Evolutionary conservation across 768 basidiomycete genomes (phyloP), one percentile per base, ranked within the genome.

Genomic region (Dioszegia crocea): DNA sequence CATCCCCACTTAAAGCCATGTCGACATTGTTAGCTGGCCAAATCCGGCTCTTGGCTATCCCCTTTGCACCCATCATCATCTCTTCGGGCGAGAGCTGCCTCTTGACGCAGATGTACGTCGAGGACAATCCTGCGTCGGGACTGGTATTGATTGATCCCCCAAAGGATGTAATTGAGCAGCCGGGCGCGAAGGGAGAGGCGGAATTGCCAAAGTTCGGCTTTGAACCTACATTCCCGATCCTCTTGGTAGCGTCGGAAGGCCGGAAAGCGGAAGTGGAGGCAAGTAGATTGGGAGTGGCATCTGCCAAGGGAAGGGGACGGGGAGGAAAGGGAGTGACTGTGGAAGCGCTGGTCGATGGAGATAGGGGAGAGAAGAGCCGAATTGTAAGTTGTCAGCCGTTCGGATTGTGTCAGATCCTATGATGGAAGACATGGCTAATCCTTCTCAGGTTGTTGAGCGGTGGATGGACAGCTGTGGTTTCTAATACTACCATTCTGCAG

Each of bases 71-170:
- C 5, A 63, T 77, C 40, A n/a, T 77, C 30, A 60, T 77, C 31
- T 56, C 76, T 2, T 46, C 47, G 3, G 67, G 65, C 5, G 39
- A 40, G 19, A 62, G 61, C 10, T 80, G 84, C 55, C 77, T 87
- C 33, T 80, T 88, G 53, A 82, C 84, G 8, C 84, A 88, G 70
- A 79, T 83, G 21, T 88, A 86, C 71, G 82, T 88, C 60, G 86
- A 84, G 1, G 86, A 85, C 21, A 76, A 86, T 64, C 85, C 86
- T 1, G 84, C 84, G 5, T 78, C 80, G 4, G 86, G 82, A 0
- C 78, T 88, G 48, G 79, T 86, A 57, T 78, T 88, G n/a, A 80
- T 86, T 30, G 82, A 82, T 23, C 84, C 83, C 9, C 84, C 84
- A 1, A 24, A 24, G 30, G 45, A 38, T 19, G 9, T 23, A 23